Evolutionary conservation across 1,284 basidiomycete species (phyloP).

Genomic region (Malassezia yamatoensis): DNA sequence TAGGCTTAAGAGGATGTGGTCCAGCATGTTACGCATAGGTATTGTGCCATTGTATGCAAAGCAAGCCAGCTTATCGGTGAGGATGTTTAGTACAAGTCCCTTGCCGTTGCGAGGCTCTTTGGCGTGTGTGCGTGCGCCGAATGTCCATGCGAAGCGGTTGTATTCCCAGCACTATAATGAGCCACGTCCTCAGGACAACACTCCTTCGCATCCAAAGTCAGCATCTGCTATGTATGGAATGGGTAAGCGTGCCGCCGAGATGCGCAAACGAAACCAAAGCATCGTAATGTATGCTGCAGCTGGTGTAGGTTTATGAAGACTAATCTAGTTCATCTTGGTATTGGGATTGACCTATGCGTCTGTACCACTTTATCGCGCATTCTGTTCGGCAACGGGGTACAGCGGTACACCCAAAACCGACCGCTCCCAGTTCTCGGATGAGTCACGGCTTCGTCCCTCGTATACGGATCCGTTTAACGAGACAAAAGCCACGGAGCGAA

Average conservation of each 20-base stretch:
- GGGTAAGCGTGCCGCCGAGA: background rate
- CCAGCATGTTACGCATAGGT: too few relatives aligned
- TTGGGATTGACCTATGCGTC: conserved; percentile 86
- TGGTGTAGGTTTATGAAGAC: conserved; percentile 1
- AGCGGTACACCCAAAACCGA: conserved; percentile 79
- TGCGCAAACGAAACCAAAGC: conserved; percentile 9
- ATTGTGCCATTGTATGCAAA: too few relatives aligned
- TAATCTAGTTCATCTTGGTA: conserved; percentile 57
- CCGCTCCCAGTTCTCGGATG: conserved; percentile 26
- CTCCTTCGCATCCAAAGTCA: too few relatives aligned
- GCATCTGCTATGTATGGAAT: too few relatives aligned
- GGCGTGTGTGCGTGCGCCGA: too few relatives aligned
- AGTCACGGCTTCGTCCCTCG: conserved; percentile 27
- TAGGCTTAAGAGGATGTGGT: too few relatives aligned
- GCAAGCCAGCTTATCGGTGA: too few relatives aligned
- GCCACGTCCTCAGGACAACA: too few relatives aligned
- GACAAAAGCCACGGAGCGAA: conserved; percentile 48
- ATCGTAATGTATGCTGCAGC: conserved; percentile 12
- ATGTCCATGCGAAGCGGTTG: too few relatives aligned
- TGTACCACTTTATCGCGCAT: conserved; percentile 91
- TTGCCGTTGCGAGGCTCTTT: too few relatives aligned
- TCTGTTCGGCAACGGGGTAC: conserved; percentile 94
- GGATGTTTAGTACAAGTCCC: too few relatives aligned
- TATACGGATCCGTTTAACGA: conserved; percentile 29
- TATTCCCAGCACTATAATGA: too few relatives aligned